A percentile compares a stretch with the other conserved stretches of the same genome.
Conservation (phyloP, 345 rosid genomes). For the Luvunga scandens region DNA sequence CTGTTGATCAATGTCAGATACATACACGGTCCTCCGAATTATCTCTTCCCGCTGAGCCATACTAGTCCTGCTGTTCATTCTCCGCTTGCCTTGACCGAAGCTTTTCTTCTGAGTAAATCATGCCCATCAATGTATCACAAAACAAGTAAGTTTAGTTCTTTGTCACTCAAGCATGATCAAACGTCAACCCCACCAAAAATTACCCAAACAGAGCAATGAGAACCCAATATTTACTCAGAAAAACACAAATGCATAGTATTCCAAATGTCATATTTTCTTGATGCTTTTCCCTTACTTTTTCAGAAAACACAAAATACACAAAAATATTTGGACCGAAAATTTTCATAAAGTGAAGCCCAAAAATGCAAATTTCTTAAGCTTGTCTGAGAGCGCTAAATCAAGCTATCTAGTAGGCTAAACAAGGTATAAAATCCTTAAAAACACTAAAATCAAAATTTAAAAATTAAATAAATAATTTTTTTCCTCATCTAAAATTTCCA, state of each 20-base stretch:
- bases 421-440: background rate
- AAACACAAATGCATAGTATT: background rate
- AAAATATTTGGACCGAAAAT: background rate
- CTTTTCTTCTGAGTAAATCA: slow-evolving; percentile 57
- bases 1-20: slow-evolving; percentile 95
- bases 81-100: slow-evolving; percentile 66
- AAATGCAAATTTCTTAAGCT: background rate
- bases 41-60: slow-evolving; percentile 90
- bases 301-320: background rate
- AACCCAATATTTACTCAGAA: background rate
- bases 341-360: background rate
- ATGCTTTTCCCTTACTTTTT: background rate
- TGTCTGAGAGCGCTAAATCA: background rate
- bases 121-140: slow-evolving; percentile 4
- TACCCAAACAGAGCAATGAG: background rate
- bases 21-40: slow-evolving; percentile 82
- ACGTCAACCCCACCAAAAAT: background rate
- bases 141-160: background rate
- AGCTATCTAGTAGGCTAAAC: background rate
- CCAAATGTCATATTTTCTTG: background rate
- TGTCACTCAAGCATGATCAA: background rate
- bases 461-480: background rate
- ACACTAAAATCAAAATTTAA: background rate
- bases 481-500: background rate
- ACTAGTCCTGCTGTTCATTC: slow-evolving; percentile 71